phyloP scores from a whole-genome alignment of 2,329 filamentous ascomycete genomes.

The Lachnellula willkommii region DNA sequence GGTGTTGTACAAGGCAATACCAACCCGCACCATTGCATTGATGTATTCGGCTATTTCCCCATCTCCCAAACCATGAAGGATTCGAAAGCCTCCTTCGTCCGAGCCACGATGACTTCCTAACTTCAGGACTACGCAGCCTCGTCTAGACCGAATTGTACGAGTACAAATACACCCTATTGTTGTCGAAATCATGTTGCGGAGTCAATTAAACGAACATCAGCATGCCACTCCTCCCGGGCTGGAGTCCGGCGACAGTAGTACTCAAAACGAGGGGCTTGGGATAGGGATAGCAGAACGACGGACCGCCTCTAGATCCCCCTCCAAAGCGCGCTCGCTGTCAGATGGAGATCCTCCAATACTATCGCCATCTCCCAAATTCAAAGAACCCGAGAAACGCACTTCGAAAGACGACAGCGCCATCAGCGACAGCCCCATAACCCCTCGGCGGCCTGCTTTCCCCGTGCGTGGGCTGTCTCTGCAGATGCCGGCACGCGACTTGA shows the following conservation, averaged over 20 bases:
- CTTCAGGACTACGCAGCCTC: conserved; percentile 21
- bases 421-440: conserved; percentile 56
- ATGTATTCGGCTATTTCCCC: neutral
- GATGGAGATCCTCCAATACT: conserved; percentile 27
- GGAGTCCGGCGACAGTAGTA: conserved; percentile 4
- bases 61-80: conserved; percentile 1
- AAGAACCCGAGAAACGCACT: conserved; percentile 28
- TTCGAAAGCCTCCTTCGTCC: neutral
- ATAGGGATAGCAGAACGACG: conserved; percentile 6
- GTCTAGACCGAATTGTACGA: conserved; percentile 46
- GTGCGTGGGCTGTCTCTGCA: conserved; percentile 64
- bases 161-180: conserved; percentile 29
- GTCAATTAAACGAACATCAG: conserved; percentile 17
- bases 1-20: neutral
- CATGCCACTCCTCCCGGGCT: conserved; percentile 1
- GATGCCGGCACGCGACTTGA: conserved; percentile 52
- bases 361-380: conserved; percentile 32
- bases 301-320: conserved; percentile 25
- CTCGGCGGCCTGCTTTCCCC: conserved; percentile 61
- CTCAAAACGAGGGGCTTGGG: conserved; percentile 1
- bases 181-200: conserved; percentile 18
- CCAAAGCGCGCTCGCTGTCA: conserved; percentile 30
- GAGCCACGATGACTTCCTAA: neutral
- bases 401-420: conserved; percentile 33
- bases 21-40: neutral